Conservation (phyloP, 192 early-diverging fungal genomes). For the Allomyces macrogynus region DNA sequence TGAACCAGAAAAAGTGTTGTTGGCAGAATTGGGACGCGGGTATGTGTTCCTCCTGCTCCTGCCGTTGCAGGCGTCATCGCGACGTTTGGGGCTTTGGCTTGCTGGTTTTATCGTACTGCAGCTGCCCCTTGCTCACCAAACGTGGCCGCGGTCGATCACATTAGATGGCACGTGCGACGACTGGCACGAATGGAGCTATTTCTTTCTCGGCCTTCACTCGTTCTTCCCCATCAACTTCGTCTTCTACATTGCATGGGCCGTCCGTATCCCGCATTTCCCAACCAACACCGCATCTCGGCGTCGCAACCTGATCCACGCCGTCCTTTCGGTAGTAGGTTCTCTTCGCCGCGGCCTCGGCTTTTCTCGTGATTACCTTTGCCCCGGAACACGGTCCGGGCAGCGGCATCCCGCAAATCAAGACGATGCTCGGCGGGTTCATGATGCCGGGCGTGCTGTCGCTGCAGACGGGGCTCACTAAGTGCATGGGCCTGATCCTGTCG, state of each 20-base stretch:
- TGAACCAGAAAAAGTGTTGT: slow-evolving; percentile 84
- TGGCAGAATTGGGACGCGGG: slow-evolving; percentile 17
- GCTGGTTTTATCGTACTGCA: too few species aligned
- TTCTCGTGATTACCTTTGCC: not conserved
- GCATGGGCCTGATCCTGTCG: not conserved
- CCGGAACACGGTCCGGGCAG: not conserved
- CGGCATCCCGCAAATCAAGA: not conserved
- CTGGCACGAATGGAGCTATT: not conserved
- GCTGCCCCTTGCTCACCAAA: too few species aligned
- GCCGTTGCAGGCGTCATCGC: too few species aligned
- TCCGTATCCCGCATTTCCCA: not conserved
- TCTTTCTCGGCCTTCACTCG: not conserved
- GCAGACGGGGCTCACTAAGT: not conserved
- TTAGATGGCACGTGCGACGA: not conserved
- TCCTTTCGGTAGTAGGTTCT: not conserved
- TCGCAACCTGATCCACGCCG: too few species aligned
- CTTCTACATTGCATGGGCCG: not conserved
- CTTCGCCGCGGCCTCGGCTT: not conserved
- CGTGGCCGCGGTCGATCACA: too few species aligned
- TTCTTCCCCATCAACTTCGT: not conserved
- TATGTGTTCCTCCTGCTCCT: too few species aligned
- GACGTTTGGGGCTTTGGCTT: too few species aligned
- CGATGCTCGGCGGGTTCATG: not conserved
- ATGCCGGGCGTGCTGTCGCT: not conserved
- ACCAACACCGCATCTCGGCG: too few species aligned